Conservation (phyloP, 208 protist species). For the Crithidia sp. region DNA sequence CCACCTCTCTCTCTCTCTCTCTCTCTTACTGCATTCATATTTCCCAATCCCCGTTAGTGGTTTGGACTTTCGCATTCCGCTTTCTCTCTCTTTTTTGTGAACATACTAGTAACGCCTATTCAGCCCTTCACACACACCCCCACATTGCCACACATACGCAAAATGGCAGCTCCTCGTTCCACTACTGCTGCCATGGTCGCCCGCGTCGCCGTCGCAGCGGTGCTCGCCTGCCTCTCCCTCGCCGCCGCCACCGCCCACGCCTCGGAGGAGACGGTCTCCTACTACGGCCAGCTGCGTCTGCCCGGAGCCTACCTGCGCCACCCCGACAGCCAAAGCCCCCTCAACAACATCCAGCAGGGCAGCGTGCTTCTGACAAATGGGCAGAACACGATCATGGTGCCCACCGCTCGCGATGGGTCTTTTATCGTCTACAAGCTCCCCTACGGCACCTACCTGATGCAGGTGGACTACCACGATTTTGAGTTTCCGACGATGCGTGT, state of each 20-base stretch:
- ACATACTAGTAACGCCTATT: too few relatives aligned
- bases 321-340: constrained; percentile 42
- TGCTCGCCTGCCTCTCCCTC: constrained; percentile 13
- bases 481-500: constrained; percentile 79
- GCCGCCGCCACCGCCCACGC: background rate
- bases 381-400: constrained; percentile 48
- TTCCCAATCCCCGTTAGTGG: too few relatives aligned
- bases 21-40: background rate
- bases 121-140: too few relatives aligned
- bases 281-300: constrained; percentile 65
- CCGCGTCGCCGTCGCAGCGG: constrained; percentile 3
- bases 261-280: constrained; percentile 22
- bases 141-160: constrained; percentile 1
- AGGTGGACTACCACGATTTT: constrained; percentile 84
- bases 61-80: too few relatives aligned
- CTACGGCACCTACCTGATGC: constrained; percentile 82
- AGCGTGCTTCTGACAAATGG: constrained; percentile 70
- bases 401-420: constrained; percentile 64
- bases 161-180: background rate
- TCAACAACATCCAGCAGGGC: constrained; percentile 72
- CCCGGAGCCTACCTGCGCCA: constrained; percentile 53
- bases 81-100: too few relatives aligned
- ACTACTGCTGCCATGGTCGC: background rate
- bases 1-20: background rate
- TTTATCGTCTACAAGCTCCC: constrained; percentile 78